Percentiles rank a stretch among this genome's conserved stretches.
Evolutionary conservation across 2,329 filamentous ascomycete species (phyloP).

Genomic region (Colletotrichum salicis): DNA sequence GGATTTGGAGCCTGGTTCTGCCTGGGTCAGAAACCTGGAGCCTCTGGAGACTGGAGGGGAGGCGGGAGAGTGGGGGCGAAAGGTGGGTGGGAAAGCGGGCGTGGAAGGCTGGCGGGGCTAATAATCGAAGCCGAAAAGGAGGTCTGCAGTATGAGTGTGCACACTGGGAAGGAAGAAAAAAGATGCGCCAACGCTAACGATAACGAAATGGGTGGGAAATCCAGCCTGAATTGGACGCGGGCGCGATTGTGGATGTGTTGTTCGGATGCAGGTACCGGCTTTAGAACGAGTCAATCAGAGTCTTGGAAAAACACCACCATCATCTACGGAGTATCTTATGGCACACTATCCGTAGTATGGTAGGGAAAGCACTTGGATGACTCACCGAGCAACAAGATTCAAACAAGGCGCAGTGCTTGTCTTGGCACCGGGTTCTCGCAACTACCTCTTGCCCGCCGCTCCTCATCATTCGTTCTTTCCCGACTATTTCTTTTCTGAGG

Average conservation of each 20-base stretch:
- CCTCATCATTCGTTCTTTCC: not conserved
- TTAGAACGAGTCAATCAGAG: conserved; percentile 11
- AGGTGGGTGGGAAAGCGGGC: too few relatives aligned
- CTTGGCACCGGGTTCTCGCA: conserved; percentile 11
- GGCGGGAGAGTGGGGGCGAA: too few relatives aligned
- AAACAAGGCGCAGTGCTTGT: not conserved
- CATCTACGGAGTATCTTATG: too few relatives aligned
- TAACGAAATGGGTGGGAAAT: not conserved
- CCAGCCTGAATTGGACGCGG: not conserved
- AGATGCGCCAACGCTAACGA: too few relatives aligned
- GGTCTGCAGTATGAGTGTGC: too few relatives aligned
- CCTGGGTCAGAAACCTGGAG: too few relatives aligned
- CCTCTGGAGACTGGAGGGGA: too few relatives aligned
- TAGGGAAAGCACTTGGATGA: not conserved
- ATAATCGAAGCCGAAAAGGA: too few relatives aligned
- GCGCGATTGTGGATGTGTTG: conserved; percentile 15
- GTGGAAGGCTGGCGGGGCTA: too few relatives aligned
- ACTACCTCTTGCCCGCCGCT: not conserved
- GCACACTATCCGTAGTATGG: too few relatives aligned
- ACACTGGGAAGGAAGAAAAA: too few relatives aligned
- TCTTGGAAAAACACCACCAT: not conserved
- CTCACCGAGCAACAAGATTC: not conserved
- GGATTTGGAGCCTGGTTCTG: not conserved
- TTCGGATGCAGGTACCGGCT: conserved; percentile 37
- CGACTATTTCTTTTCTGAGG: too few relatives aligned